A percentile compares a stretch with the other conserved stretches of the same genome.
phyloP scores from a whole-genome alignment of 345 rosid species.

The Crucihimalaya himalaica region DNA sequence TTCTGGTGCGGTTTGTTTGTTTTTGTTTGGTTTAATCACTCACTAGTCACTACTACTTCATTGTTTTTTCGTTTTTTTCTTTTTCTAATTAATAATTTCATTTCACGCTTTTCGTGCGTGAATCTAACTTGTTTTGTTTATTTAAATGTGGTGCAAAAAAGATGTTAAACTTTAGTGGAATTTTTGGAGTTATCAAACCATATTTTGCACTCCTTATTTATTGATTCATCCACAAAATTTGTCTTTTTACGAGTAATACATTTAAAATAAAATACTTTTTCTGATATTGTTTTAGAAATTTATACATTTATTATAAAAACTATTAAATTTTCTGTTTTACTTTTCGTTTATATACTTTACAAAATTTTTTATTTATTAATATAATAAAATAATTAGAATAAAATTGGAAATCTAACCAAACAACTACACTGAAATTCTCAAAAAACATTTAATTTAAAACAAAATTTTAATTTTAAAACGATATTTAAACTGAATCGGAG shows the following conservation, averaged over 20 bases:
- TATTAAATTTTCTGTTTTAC: no score
- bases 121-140: constrained; percentile 6
- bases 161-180: constrained; percentile 28
- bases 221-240: constrained; percentile 28
- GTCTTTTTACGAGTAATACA: constrained; percentile 13
- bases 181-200: not conserved
- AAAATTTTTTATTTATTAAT: no score
- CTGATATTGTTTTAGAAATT: no score
- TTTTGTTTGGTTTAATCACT: constrained; percentile 34
- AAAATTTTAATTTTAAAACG: no score
- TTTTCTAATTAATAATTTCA: not conserved
- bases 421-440: no score
- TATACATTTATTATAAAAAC: no score
- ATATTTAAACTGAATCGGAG: no score
- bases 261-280: not conserved
- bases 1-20: constrained; percentile 44
- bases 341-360: no score
- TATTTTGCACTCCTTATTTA: not conserved
- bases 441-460: no score
- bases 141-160: constrained; percentile 17
- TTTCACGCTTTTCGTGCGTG: constrained; percentile 39
- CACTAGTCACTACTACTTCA: not conserved
- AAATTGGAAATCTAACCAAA: no score
- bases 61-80: not conserved
- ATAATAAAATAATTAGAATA: no score